A percentile compares a stretch with the other conserved stretches of the same genome.
These are phyloP conservation scores for Herpetospermum pedunculosum DNA, from an alignment of 306 rosid species.

Conservation along the genomic window DNA sequence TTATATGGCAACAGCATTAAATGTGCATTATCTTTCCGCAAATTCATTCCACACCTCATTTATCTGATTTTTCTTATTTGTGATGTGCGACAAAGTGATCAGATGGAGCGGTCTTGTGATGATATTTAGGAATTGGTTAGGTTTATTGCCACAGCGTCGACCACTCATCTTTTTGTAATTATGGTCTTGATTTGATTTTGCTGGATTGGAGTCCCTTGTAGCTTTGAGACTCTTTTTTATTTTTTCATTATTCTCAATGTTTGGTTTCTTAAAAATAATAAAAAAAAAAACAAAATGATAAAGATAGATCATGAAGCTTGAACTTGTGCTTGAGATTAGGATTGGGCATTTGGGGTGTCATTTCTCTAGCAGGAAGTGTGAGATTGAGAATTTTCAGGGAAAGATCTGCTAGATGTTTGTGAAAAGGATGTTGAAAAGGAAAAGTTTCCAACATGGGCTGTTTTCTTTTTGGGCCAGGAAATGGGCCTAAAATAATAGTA, in stretches of 20 bases:
- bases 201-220: no score
- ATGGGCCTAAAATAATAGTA: not conserved
- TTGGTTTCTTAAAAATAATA: no score
- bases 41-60: not conserved
- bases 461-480: not conserved
- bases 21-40: constrained; percentile 4
- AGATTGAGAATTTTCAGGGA: not conserved
- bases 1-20: constrained; percentile 7
- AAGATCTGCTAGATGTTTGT: not conserved
- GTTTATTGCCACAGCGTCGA: no score
- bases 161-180: no score
- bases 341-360: not conserved
- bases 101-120: no score
- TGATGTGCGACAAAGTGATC: not conserved
- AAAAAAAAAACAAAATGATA: no score
- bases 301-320: not conserved
- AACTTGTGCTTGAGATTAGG: not conserved
- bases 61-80: not conserved
- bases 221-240: no score
- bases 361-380: not conserved
- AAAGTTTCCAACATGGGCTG: constrained; percentile 5
- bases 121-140: no score
- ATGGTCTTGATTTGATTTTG: no score
- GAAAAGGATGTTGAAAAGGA: not conserved
- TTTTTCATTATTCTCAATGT: no score